These are phyloP conservation scores for Scenedesmus sp. DNA, from an alignment of 163 green algal species.

Conservation along the genomic window DNA sequence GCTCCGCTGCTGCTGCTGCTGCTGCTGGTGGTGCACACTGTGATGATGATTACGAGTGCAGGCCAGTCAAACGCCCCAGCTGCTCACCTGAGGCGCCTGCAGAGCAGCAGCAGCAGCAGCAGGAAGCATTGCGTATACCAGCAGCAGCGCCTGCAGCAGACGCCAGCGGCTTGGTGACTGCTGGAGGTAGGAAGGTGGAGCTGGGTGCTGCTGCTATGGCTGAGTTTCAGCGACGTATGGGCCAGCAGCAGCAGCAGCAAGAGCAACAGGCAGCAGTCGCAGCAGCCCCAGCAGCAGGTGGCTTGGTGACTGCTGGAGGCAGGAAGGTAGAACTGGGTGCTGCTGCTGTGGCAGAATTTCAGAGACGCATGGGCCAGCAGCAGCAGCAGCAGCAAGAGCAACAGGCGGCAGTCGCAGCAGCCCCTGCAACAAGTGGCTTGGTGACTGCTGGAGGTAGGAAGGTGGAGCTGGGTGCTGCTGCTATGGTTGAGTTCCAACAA, in stretches of 20 bases:
- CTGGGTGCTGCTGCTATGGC: neutral
- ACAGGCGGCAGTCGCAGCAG: no score
- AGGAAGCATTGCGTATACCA: neutral
- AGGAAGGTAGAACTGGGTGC: neutral
- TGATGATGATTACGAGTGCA: neutral
- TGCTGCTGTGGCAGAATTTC: conserved; percentile 6
- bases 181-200: neutral
- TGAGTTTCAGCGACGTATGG: neutral
- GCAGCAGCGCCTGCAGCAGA: neutral
- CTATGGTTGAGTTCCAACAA: neutral
- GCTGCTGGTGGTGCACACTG: neutral
- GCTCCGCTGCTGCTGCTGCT: neutral
- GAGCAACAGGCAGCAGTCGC: neutral
- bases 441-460: neutral
- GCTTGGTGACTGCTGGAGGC: neutral
- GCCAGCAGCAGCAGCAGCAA: neutral
- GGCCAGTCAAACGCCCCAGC: neutral
- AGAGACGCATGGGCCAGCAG: neutral
- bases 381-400: conserved; percentile 15
- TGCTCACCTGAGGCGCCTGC: neutral
- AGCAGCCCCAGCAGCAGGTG: neutral
- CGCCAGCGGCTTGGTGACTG: neutral
- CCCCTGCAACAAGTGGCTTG: neutral
- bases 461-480: neutral
- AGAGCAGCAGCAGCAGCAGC: neutral